These are phyloP conservation scores for Akanthomyces lecanii DNA, from an alignment of 2,329 filamentous ascomycete species.

Conservation along the genomic window DNA sequence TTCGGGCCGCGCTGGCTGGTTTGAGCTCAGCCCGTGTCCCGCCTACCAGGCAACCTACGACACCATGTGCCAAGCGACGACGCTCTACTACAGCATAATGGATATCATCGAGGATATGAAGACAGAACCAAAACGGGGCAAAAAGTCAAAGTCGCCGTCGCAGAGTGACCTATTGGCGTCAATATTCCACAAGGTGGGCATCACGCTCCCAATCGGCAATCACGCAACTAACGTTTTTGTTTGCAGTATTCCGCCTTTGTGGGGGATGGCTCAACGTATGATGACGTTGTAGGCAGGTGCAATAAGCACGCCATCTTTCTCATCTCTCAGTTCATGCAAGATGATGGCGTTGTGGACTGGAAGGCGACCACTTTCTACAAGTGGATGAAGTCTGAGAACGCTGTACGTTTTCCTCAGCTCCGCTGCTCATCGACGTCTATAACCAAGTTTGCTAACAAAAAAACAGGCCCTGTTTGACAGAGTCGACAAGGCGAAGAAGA, in stretches of 20 bases:
- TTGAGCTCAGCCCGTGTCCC: conserved; percentile 57
- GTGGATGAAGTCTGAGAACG: conserved; percentile 41
- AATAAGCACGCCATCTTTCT: conserved; percentile 49
- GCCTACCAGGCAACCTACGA: conserved; percentile 54
- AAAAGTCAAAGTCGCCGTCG: conserved; percentile 27
- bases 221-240: conserved; percentile 5
- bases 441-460: conserved; percentile 14
- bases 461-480: conserved; percentile 27
- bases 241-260: conserved; percentile 46
- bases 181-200: conserved; percentile 32
- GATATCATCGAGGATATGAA: conserved; percentile 46
- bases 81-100: conserved; percentile 59
- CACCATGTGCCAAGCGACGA: conserved; percentile 59
- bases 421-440: not conserved
- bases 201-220: not conserved
- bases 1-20: conserved; percentile 57
- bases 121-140: conserved; percentile 27
- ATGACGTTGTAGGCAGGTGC: conserved; percentile 46
- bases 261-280: conserved; percentile 49
- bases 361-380: conserved; percentile 42
- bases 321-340: conserved; percentile 47
- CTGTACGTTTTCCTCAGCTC: conserved; percentile 30
- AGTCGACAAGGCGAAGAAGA: conserved; percentile 22
- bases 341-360: conserved; percentile 38
- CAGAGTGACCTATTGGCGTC: conserved; percentile 27